Conservation (phyloP, 2,329 filamentous ascomycete genomes). For the Calonectria honghensis region DNA sequence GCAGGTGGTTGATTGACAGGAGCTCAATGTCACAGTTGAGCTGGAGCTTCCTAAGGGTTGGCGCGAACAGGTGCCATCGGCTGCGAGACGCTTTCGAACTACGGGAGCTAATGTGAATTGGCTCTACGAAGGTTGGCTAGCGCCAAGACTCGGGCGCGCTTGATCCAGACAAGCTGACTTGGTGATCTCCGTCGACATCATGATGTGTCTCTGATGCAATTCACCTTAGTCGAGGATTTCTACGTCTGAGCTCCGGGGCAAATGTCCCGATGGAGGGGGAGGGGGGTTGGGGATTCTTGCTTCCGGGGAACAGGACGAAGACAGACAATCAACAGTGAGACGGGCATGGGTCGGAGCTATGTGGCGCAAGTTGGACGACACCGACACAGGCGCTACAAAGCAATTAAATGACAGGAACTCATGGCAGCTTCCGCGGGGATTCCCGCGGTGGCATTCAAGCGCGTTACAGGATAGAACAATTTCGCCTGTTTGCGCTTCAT, state of each 20-base stretch:
- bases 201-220: conserved; percentile 29
- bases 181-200: conserved; percentile 23
- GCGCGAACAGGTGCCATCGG: not conserved
- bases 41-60: not conserved
- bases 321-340: not conserved
- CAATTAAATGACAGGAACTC: not conserved
- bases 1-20: conserved; percentile 31
- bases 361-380: not conserved
- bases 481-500: conserved; percentile 7
- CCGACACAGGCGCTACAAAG: not conserved
- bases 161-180: conserved; percentile 7
- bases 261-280: conserved; percentile 4
- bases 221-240: not conserved
- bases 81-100: not conserved
- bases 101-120: conserved; percentile 16
- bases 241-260: conserved; percentile 3
- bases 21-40: conserved; percentile 17
- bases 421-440: not conserved
- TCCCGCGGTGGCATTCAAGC: not conserved
- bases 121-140: conserved; percentile 7
- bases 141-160: conserved; percentile 7
- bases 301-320: not conserved
- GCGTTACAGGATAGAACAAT: conserved; percentile 22
- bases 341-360: not conserved
- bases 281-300: not conserved